Percentiles rank a stretch among this genome's conserved stretches.
Evolutionary conservation across 495 filamentous ascomycete genomes (phyloP).

Genomic region (Penicillium cinerascens): DNA sequence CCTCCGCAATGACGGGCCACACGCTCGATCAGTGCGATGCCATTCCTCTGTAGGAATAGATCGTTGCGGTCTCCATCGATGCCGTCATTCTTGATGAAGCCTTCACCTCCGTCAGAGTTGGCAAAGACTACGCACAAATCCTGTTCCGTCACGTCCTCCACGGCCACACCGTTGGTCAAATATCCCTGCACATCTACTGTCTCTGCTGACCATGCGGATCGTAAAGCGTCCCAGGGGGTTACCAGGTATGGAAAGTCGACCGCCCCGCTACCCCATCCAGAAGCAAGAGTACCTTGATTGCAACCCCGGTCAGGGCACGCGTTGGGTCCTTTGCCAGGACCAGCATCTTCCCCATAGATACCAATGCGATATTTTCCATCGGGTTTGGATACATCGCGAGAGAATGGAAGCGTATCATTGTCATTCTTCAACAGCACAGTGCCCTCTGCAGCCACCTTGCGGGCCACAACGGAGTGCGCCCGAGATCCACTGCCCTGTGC

Average conservation of each 20-base stretch:
- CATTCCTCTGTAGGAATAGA: slow-evolving; percentile 71
- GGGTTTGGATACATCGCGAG: slow-evolving; percentile 44
- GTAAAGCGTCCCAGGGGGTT: slow-evolving; percentile 64
- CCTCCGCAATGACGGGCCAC: slow-evolving; percentile 69
- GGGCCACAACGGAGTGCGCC: slow-evolving; percentile 67
- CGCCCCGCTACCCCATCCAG: slow-evolving; percentile 87
- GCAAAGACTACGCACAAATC: slow-evolving; percentile 67
- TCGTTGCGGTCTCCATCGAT: slow-evolving; percentile 82
- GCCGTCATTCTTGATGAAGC: slow-evolving; percentile 58
- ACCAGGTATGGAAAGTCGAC: slow-evolving; percentile 85
- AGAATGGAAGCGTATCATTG: slow-evolving; percentile 60
- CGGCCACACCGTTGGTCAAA: slow-evolving; percentile 53
- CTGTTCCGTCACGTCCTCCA: slow-evolving; percentile 38
- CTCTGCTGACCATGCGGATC: slow-evolving; percentile 54
- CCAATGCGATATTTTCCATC: slow-evolving; percentile 56
- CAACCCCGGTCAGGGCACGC: slow-evolving; percentile 71
- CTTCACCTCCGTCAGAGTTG: slow-evolving; percentile 62
- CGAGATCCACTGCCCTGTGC: slow-evolving; percentile 57
- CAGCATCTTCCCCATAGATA: slow-evolving; percentile 84
- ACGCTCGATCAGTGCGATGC: slow-evolving; percentile 65
- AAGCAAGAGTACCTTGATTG: slow-evolving; percentile 79
- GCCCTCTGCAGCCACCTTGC: slow-evolving; percentile 76
- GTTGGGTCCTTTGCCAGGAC: slow-evolving; percentile 66
- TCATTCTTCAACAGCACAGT: slow-evolving; percentile 82
- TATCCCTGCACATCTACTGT: slow-evolving; percentile 58